Percentiles rank a stretch among this genome's conserved stretches.
Evolutionary conservation across 345 rosid species (phyloP).

Genomic region (Citrus inodora): DNA sequence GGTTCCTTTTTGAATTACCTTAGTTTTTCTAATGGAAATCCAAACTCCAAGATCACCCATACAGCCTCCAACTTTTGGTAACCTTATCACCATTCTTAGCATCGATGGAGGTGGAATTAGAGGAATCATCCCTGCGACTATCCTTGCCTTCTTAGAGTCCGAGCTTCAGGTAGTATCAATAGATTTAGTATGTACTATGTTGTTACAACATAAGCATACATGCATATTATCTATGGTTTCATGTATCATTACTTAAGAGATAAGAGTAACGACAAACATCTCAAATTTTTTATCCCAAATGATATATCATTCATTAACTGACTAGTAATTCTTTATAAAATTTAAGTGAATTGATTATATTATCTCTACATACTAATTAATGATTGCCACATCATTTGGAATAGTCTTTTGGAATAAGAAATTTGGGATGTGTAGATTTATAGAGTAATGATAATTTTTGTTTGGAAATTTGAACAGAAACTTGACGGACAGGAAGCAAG

Average conservation of each 20-base stretch:
- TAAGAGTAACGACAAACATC: too few relatives aligned
- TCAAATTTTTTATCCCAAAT: too few relatives aligned
- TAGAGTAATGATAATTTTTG: not conserved
- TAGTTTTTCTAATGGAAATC: slow-evolving; percentile 19
- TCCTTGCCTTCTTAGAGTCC: slow-evolving; percentile 60
- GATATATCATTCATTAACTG: too few relatives aligned
- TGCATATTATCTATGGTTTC: not conserved
- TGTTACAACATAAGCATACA: not conserved
- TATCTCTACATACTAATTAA: fast-evolving
- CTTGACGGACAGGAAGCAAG: slow-evolving; percentile 65
- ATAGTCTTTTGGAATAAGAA: too few relatives aligned
- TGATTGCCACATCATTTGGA: too few relatives aligned
- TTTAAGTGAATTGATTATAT: too few relatives aligned
- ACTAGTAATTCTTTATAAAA: too few relatives aligned
- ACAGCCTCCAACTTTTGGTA: slow-evolving; percentile 54
- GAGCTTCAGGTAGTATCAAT: slow-evolving; percentile 53
- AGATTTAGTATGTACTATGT: too few relatives aligned
- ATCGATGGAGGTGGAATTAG: slow-evolving; percentile 84
- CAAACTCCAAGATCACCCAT: slow-evolving; percentile 47
- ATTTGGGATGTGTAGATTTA: too few relatives aligned
- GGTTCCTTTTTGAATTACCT: not conserved
- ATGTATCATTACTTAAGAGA: too few relatives aligned
- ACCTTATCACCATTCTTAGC: slow-evolving; percentile 57
- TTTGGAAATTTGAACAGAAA: slow-evolving; percentile 32
- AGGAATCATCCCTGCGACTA: slow-evolving; percentile 62